Evolutionary conservation across 2,329 filamentous ascomycete genomes (phyloP).

Genomic region (Aspergillus carbonarius): DNA sequence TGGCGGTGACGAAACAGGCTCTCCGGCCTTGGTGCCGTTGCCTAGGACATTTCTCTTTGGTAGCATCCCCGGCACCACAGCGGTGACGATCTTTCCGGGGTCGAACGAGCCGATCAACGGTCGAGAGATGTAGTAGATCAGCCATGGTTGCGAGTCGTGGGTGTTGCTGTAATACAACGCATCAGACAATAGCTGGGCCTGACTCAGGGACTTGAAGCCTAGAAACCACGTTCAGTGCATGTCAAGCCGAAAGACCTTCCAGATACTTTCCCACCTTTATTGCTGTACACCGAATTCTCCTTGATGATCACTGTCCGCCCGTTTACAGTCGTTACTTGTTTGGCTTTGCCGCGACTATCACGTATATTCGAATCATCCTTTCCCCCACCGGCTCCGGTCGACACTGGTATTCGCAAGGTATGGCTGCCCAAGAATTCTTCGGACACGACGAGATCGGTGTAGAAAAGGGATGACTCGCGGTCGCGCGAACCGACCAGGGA

Average conservation of each 20-base stretch:
- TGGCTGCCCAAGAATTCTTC: slow-evolving; percentile 97
- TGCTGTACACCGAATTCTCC: slow-evolving; percentile 88
- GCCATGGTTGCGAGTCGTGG: slow-evolving; percentile 89
- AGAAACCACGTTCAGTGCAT: slow-evolving; percentile 16
- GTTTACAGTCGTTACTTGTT: slow-evolving; percentile 90
- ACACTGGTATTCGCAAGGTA: slow-evolving; percentile 78
- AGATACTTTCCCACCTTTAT: slow-evolving; percentile 69
- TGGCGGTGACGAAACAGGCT: slow-evolving; percentile 38
- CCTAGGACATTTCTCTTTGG: slow-evolving; percentile 23
- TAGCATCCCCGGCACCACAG: slow-evolving; percentile 53
- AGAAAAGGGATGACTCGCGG: slow-evolving; percentile 73
- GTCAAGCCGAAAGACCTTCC: neutral
- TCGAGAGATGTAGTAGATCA: slow-evolving; percentile 92
- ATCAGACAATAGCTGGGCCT: slow-evolving; percentile 83
- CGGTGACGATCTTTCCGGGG: slow-evolving; percentile 68
- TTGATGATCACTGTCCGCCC: slow-evolving; percentile 92
- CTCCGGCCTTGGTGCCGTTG: slow-evolving; percentile 26
- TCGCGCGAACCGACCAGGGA: slow-evolving; percentile 85
- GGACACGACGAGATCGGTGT: slow-evolving; percentile 77
- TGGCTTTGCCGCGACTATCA: slow-evolving; percentile 88
- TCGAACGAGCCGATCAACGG: slow-evolving; percentile 84
- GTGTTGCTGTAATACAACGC: slow-evolving; percentile 83
- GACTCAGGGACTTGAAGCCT: slow-evolving; percentile 91
- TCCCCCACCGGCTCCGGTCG: slow-evolving; percentile 46
- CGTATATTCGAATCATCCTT: slow-evolving; percentile 67